Conservation (phyloP, 2,329 filamentous ascomycete genomes). For the Parascedosporium putredinis region DNA sequence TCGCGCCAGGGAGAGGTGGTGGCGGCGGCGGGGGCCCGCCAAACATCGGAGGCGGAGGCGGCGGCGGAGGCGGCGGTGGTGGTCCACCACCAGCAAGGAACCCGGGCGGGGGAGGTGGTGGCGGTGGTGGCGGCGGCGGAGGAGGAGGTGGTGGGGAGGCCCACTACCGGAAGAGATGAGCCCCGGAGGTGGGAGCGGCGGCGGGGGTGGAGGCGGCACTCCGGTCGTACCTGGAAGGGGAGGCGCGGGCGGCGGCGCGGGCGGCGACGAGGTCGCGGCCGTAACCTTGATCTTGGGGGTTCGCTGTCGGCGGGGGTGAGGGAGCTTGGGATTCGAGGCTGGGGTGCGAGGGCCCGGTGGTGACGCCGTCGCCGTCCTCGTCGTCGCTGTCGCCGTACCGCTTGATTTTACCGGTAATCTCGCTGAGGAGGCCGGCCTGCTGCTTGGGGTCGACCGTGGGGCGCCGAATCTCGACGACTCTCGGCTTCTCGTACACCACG, state of each 20-base stretch:
- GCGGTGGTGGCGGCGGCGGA: constrained; percentile 23
- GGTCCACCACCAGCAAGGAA: constrained; percentile 21
- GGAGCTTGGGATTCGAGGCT: constrained; percentile 64
- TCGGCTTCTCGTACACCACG: constrained; percentile 66
- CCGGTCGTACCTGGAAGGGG: constrained; percentile 22
- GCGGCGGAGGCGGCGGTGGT: constrained; percentile 26
- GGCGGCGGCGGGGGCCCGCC: constrained; percentile 42
- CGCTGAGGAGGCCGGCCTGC: constrained; percentile 53
- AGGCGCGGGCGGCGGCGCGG: constrained; percentile 26
- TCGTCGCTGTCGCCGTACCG: constrained; percentile 64
- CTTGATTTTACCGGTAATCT: constrained; percentile 69
- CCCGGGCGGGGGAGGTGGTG: constrained; percentile 27
- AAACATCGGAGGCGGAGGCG: constrained; percentile 28
- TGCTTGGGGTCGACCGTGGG: constrained; percentile 55
- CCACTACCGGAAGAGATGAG: constrained; percentile 21
- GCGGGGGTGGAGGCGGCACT: constrained; percentile 26
- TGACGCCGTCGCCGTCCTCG: constrained; percentile 57
- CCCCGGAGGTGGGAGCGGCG: constrained; percentile 37
- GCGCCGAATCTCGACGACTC: constrained; percentile 67
- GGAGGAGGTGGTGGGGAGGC: constrained; percentile 27
- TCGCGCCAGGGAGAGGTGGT: constrained; percentile 55
- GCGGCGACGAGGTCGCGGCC: constrained; percentile 20
- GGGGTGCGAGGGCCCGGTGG: constrained; percentile 65
- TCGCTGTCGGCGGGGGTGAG: constrained; percentile 54
- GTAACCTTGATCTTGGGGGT: constrained; percentile 51